Conservation (phyloP, 1,284 basidiomycete species). For the Microbotryum scabiosae region DNA sequence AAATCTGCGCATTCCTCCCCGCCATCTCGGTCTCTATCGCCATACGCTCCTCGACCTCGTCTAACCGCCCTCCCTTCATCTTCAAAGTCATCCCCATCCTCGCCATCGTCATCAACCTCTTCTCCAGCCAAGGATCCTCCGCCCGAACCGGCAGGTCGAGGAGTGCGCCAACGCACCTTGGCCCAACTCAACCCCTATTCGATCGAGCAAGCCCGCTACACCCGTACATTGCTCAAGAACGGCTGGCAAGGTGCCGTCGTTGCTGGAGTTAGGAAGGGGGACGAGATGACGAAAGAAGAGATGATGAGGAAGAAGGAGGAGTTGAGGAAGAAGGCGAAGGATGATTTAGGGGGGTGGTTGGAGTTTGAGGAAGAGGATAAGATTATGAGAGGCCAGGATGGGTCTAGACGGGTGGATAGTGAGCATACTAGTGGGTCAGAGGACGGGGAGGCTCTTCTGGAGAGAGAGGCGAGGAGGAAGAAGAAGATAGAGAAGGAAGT, state of each 20-base stretch:
- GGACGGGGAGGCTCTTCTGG: conserved; percentile 1
- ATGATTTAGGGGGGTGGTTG: conserved; percentile 28
- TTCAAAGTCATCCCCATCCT: not conserved
- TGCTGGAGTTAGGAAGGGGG: conserved; percentile 15
- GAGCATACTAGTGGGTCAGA: conserved; percentile 1
- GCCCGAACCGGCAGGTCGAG: conserved; percentile 4
- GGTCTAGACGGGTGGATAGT: not conserved
- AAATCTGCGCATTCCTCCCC: no score
- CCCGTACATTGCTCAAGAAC: conserved; percentile 37
- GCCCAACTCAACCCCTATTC: conserved; percentile 42
- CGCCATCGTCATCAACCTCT: no score
- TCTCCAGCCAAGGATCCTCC: conserved; percentile 3
- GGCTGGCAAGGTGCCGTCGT: conserved; percentile 43
- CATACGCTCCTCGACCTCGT: no score
- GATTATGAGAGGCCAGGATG: not conserved
- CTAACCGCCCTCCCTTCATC: not conserved
- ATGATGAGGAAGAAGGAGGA: conserved; percentile 14
- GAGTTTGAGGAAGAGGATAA: conserved; percentile 18
- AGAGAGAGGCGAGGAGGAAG: conserved; percentile 13
- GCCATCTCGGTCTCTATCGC: no score
- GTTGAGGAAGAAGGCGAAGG: not conserved
- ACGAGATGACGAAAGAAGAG: conserved; percentile 15
- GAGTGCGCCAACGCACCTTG: conserved; percentile 38
- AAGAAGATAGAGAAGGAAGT: conserved; percentile 5
- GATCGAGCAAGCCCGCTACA: conserved; percentile 38